Evolutionary conservation across 2,329 filamentous ascomycete genomes (phyloP).

Genomic region (Cryphonectria parasitica): DNA sequence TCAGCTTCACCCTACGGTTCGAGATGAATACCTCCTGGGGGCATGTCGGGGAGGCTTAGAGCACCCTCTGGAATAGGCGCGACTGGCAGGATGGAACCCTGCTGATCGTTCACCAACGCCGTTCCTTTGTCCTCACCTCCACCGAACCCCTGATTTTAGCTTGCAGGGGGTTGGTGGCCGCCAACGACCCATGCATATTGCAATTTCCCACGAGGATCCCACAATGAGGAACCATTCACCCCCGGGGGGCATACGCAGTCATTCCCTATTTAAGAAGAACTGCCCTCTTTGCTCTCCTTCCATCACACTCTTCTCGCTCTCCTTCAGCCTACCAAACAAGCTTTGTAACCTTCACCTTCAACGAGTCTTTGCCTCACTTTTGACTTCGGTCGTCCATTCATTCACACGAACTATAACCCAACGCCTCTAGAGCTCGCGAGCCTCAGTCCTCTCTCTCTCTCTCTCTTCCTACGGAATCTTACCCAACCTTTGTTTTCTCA

Average conservation of each 20-base stretch:
- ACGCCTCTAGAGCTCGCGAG: constrained; percentile 33
- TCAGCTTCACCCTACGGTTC: constrained; percentile 6
- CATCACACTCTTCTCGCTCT: constrained; percentile 33
- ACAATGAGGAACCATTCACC: constrained; percentile 11
- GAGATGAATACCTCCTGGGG: constrained; percentile 5
- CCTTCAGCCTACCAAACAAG: constrained; percentile 42
- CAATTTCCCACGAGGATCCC: constrained; percentile 30
- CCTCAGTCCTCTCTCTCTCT: constrained; percentile 36
- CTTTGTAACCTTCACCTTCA: constrained; percentile 32
- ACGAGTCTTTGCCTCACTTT: constrained; percentile 36
- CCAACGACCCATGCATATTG: constrained; percentile 32
- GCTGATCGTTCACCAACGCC: constrained; percentile 29
- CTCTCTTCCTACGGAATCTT: constrained; percentile 19
- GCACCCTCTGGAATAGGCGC: constrained; percentile 18
- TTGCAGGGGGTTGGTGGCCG: constrained; percentile 22
- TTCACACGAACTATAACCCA: constrained; percentile 34
- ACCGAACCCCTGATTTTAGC: constrained; percentile 39
- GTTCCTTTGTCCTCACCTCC: constrained; percentile 31
- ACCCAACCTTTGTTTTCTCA: constrained; percentile 27
- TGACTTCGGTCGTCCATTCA: constrained; percentile 50
- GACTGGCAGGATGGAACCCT: constrained; percentile 19
- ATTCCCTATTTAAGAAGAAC: constrained; percentile 40
- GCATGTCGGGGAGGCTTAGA: background rate
- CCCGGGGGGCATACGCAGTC: constrained; percentile 6
- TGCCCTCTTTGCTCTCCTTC: constrained; percentile 30